phyloP scores from a whole-genome alignment of 75 land plant species.

The Pseudotsuga menziesii region DNA sequence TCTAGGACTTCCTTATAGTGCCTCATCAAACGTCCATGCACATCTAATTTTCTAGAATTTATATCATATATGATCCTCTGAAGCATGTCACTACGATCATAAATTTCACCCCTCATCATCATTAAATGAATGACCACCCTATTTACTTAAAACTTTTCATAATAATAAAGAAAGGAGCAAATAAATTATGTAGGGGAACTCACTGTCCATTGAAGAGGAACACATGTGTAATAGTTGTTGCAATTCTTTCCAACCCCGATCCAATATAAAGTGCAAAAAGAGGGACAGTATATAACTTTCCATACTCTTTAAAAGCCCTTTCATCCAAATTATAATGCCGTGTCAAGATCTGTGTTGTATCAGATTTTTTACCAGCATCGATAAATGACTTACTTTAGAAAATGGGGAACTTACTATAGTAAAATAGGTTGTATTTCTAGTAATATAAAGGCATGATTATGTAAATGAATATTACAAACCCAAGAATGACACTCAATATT shows the following conservation, averaged over 20 bases:
- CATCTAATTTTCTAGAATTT: conserved; percentile 53
- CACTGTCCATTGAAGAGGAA: conserved; percentile 80
- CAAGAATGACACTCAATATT: conserved; percentile 64
- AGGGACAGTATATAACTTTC: conserved; percentile 72
- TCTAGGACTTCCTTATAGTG: conserved; percentile 74
- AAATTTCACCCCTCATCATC: neutral
- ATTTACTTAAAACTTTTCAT: neutral
- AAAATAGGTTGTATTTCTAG: conserved; percentile 71
- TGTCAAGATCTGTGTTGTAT: conserved; percentile 60
- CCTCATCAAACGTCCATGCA: conserved; percentile 80
- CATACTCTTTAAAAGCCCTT: conserved; percentile 64
- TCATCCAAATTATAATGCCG: conserved; percentile 51
- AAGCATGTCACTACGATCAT: conserved; percentile 54
- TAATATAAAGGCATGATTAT: conserved; percentile 63
- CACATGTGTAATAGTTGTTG: conserved; percentile 85
- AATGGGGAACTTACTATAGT: conserved; percentile 76
- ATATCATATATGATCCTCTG: conserved; percentile 69
- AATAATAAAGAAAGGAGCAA: neutral
- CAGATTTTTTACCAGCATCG: conserved; percentile 52
- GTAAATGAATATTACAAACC: conserved; percentile 76
- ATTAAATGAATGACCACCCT: neutral
- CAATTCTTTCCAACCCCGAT: conserved; percentile 75
- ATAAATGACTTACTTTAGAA: conserved; percentile 78
- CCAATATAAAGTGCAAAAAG: conserved; percentile 86
- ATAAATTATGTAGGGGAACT: neutral